Evolutionary conservation across 306 rosid species (phyloP), one percentile per base, ranked within the genome.

Genomic region (Medicago arabica): DNA sequence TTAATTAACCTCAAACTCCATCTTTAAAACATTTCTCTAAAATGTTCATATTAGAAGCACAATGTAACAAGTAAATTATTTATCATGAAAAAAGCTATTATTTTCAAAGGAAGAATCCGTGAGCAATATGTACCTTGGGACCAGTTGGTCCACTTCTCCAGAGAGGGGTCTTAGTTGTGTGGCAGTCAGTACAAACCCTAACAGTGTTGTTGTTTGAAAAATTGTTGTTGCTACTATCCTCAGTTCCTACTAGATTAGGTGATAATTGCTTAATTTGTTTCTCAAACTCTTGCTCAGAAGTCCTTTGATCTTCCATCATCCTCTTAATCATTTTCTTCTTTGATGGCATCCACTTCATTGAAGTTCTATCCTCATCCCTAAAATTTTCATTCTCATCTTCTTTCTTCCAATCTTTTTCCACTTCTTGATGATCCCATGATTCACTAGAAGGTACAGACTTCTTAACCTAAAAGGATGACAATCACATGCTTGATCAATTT

Each of bases 141-240:
- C 98, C 98, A 76, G 85, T 88, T 15, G 98, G 98, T 68, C 98
- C 98, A 78, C 92, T 84, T 75, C 98, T 93, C 98, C 97, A 93
- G 1, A 93, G 93, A 77, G 98, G 98, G 74, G 98, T 93, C 87
- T 89, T 91, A 7, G 96, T 88, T 31, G 98, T 91, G 86, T 89
- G 84, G 69, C 97, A 93, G 67, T 93, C 98, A 36, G 89, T 21
- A 77, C 97, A 93, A 82, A 85, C 93, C 85, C 98, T 91, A 86
- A 88, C 62, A 72, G 67, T 64, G 25, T 40, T 70, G 44, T 21
- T 57, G 38, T 71, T 78, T 72, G 86, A 80, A 61, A 77, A 77
- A 54, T 47, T 59, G 72, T 75, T 81, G 80, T 47, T 59, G 72
- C 78, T 82, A 75, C 72, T 82, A 64, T 59, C 17, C 16, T 69